Evolutionary conservation across 2,329 filamentous ascomycete genomes (phyloP), one percentile per base, ranked within the genome.

Genomic region (Alternaria triticina): DNA sequence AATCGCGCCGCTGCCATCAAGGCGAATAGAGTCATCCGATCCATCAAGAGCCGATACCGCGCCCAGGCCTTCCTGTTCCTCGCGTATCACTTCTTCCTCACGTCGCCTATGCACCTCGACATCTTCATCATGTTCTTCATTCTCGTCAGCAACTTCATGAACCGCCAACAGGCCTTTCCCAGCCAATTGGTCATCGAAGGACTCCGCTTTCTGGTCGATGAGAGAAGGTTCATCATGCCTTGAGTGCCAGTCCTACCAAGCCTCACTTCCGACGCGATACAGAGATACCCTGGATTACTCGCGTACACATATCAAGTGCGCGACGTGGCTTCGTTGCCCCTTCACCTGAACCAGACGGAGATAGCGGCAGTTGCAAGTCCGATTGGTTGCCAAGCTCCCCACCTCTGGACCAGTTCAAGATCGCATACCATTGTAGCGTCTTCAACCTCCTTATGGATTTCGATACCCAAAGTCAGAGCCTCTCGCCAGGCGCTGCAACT

Each of bases 71-170:
- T 74, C 55, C 55, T 77, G 61, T 76, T 77, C 54, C 66, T 77
- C 46, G 75, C 73, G 30, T 74, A 77, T 52, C 74, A 77, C 68
- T 76, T 77, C 70, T 77, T 77, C 63, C 66, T 77, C 15, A 70
- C 70, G 20, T 73, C 74, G 8, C 71, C 71, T 6, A 60, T 74
- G 62, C 70, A 76, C 40, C 70, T 77, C 15, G 75, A 77, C 56
- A 69, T 77, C 60, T 77, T 77, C 25, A 70, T 77, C 40, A 67
- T 77, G 55, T 70, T 77, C 61, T 77, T 76, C 58, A 74, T 77
- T 54, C 71, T 77, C n/a, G 74, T 77, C 68, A 75, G 71, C 71
- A 77, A 77, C 64, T 77, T 75, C 33, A 77, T 77, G 74, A 77
- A 77, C 55, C 73, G 73, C 11, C 69, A 74, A 11, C 63, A 76